Conservation (phyloP, 1,284 basidiomycete species). For the Ustilago vetiveriae region DNA sequence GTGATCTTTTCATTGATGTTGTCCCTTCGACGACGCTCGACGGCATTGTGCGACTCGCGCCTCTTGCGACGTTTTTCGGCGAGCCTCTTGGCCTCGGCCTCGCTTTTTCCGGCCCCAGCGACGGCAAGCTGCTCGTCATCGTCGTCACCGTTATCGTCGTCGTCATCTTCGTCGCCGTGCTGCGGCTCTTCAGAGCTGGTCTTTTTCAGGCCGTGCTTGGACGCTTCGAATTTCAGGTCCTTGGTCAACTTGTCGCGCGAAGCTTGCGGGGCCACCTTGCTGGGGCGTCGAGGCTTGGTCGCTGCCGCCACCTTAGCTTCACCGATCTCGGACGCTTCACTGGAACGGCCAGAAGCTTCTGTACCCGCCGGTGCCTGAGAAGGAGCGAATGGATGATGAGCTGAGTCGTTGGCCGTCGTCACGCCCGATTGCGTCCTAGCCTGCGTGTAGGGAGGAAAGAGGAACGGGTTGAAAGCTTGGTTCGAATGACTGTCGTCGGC, state of each 20-base stretch:
- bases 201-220: conserved; percentile 14
- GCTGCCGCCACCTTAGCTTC: conserved; percentile 13
- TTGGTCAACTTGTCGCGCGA: conserved; percentile 20
- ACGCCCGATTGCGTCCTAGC: conserved; percentile 1
- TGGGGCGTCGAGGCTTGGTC: conserved; percentile 22
- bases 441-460: conserved; percentile 47
- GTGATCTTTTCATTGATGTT: conserved; percentile 94
- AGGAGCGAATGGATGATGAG: not conserved
- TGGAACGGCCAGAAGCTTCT: conserved; percentile 11
- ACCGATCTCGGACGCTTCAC: conserved; percentile 23
- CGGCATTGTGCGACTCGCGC: conserved; percentile 87
- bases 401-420: not conserved
- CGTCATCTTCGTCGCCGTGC: conserved; percentile 39
- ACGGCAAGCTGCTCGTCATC: conserved; percentile 23
- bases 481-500: conserved; percentile 13
- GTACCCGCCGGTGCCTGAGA: not conserved
- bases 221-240: conserved; percentile 21
- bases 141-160: conserved; percentile 39
- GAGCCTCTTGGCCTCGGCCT: conserved; percentile 47
- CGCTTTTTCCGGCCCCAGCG: conserved; percentile 26
- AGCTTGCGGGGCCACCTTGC: conserved; percentile 27
- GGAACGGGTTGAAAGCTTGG: conserved; percentile 46
- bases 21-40: conserved; percentile 83
- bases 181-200: conserved; percentile 21
- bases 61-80: conserved; percentile 79